Evolutionary conservation across 805 yeast species (phyloP), one percentile per base, ranked within the genome.

Genomic region (Saccharomyces jurei): DNA sequence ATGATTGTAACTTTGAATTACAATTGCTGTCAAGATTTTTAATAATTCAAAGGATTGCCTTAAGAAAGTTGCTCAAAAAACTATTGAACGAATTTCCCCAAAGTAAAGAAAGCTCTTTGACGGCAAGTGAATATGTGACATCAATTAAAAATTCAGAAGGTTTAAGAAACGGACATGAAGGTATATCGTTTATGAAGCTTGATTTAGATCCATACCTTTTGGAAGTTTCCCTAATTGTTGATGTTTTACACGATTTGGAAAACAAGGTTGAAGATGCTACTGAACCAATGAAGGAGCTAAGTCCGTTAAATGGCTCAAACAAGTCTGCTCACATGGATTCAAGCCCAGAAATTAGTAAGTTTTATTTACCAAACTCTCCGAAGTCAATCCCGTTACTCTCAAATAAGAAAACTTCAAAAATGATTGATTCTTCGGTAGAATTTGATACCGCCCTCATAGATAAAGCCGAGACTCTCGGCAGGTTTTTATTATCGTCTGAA

Each of bases 11-110:
- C 50, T 57, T 57, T 29, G 77, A 75, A 48, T 67, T 82, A 50
- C 82, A 81, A 56, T 77, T 79, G 57, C 66, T 84, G 46, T 75
- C 83, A 41, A 75, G 83, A 55, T 84, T 78, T 61, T 74, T 83
- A 21, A 66, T 82, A 30, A 70, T 83, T 48, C 89, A 84, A 62
- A 82, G 81, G 63, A 76, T 83, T 30, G 87, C 87, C 9, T 64
- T 81, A 13, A 75, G 78, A 60, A 84, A 83, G 69, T 74, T 83
- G 54, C 76, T 82, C 61, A 82, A 83, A 68, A 83, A 83, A 64
- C 77, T 68, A 21, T 48, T 56, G 8, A 61, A 63, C 29, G 62
- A 65, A 52, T 63, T 60, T 54, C 66, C 66, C 10, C 51, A 52
- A 50, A 61, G 60, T 4, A 48, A 48, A 14, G 27, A 44, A 27